Percentiles rank a stretch among this genome's conserved stretches.
These are phyloP conservation scores for Starmerella ratchasimensis DNA, from an alignment of 805 yeast genomes.

Conservation along the genomic window DNA sequence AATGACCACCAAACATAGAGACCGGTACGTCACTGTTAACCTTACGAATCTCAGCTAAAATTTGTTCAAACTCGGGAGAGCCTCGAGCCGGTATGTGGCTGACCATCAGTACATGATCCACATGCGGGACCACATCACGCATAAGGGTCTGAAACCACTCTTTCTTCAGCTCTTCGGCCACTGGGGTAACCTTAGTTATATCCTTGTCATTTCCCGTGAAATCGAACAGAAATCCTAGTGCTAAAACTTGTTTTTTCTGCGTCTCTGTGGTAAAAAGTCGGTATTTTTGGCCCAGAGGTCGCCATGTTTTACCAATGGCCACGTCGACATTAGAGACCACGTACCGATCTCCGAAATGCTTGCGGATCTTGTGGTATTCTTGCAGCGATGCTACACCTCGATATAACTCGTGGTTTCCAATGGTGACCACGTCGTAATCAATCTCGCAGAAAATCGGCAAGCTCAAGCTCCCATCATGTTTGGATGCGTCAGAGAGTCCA, in stretches of 20 bases:
- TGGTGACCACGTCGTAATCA: conserved; percentile 63
- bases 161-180: conserved; percentile 38
- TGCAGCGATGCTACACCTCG: conserved; percentile 44
- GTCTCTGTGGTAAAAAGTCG: conserved; percentile 50
- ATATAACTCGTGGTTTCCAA: conserved; percentile 87
- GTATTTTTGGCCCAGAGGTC: conserved; percentile 55
- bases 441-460: conserved; percentile 44
- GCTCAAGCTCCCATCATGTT: conserved; percentile 50
- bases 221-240: conserved; percentile 68
- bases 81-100: conserved; percentile 67
- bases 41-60: conserved; percentile 40
- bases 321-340: conserved; percentile 33
- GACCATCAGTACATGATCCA: conserved; percentile 54
- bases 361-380: conserved; percentile 44
- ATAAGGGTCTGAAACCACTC: conserved; percentile 45
- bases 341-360: conserved; percentile 43
- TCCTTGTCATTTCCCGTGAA: conserved; percentile 44
- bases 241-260: conserved; percentile 38
- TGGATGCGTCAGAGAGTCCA: conserved; percentile 61
- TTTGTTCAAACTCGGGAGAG: conserved; percentile 38
- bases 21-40: conserved; percentile 48
- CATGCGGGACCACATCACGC: conserved; percentile 22
- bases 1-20: conserved; percentile 87
- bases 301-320: conserved; percentile 27
- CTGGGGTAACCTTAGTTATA: conserved; percentile 49